phyloP scores from a whole-genome alignment of 2,329 filamentous ascomycete species.

The Colletotrichum somersetense region DNA sequence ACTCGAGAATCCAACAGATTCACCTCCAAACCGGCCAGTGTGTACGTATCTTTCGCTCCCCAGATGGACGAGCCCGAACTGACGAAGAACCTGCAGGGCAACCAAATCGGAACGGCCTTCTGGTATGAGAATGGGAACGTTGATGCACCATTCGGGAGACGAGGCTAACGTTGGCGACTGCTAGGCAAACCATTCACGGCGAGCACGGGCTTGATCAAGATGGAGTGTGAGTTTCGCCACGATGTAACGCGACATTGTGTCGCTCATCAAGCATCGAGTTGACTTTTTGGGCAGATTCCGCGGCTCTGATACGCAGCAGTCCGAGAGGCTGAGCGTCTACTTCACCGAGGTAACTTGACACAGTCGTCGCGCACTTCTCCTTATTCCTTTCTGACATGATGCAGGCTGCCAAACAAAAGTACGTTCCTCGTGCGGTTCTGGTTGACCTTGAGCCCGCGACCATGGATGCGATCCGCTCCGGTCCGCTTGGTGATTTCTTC shows the following conservation, averaged over 20 bases:
- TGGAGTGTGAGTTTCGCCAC: slow-evolving; percentile 79
- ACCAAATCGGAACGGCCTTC: slow-evolving; percentile 99
- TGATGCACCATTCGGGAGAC: background rate
- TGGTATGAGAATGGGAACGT: slow-evolving; percentile 69
- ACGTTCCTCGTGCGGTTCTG: slow-evolving; percentile 98
- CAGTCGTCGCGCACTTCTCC: background rate
- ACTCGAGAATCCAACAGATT: slow-evolving; percentile 75
- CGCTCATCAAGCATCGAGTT: slow-evolving; percentile 19
- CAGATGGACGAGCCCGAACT: background rate
- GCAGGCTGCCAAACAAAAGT: slow-evolving; percentile 96
- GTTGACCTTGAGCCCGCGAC: slow-evolving; percentile 99
- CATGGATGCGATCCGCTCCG: slow-evolving; percentile 98
- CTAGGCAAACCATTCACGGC: slow-evolving; percentile 83
- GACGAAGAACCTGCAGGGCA: slow-evolving; percentile 74
- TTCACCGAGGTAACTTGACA: slow-evolving; percentile 77
- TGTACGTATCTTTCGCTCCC: slow-evolving; percentile 64
- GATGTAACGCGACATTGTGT: no score
- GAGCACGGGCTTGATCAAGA: slow-evolving; percentile 97
- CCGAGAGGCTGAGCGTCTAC: slow-evolving; percentile 99
- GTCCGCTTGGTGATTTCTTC: slow-evolving; percentile 98
- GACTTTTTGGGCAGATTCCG: slow-evolving; percentile 76
- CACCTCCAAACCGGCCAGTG: slow-evolving; percentile 99
- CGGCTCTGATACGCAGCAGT: slow-evolving; percentile 96
- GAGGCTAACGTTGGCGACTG: slow-evolving; percentile 53
- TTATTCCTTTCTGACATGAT: background rate